Percentiles rank a stretch among this genome's conserved stretches.
These are phyloP conservation scores for Hydrangea macrophylla DNA, from an alignment of 148 eudicot species.

Conservation along the genomic window DNA sequence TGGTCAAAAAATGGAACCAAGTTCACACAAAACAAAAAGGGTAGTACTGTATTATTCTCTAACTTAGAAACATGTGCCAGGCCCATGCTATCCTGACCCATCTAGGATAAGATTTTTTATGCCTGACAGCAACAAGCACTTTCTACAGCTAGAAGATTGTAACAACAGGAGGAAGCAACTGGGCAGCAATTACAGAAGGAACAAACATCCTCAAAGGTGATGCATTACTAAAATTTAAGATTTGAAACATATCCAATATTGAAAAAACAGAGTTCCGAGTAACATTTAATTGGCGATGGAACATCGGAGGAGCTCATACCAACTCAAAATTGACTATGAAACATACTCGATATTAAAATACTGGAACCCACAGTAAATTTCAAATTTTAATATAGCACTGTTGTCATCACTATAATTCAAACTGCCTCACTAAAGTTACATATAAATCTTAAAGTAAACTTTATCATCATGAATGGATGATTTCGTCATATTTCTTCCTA, in stretches of 20 bases:
- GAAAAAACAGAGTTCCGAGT: not conserved
- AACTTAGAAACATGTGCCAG: slow-evolving; percentile 37
- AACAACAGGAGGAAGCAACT: not conserved
- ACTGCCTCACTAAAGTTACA: too few relatives aligned
- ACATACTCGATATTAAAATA: not conserved
- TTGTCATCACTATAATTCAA: too few relatives aligned
- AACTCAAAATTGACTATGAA: too few relatives aligned
- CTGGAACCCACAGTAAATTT: too few relatives aligned
- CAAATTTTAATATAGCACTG: not conserved
- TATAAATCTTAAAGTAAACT: too few relatives aligned
- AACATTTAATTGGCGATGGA: too few relatives aligned
- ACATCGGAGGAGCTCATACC: too few relatives aligned
- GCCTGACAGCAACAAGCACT: slow-evolving; percentile 17
- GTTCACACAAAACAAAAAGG: slow-evolving; percentile 10
- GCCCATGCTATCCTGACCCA: slow-evolving; percentile 31
- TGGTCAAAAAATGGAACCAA: not conserved
- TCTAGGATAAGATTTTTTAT: slow-evolving; percentile 34
- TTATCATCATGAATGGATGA: too few relatives aligned
- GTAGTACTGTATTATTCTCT: slow-evolving; percentile 11
- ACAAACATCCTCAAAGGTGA: not conserved
- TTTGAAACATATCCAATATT: not conserved
- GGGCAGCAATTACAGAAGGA: not conserved
- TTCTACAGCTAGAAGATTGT: slow-evolving; percentile 15
- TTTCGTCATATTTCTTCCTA: too few relatives aligned
- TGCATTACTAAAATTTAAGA: not conserved